Conservation (phyloP, 1,139 yeast genomes). For the Diutina pseudorugosa region DNA sequence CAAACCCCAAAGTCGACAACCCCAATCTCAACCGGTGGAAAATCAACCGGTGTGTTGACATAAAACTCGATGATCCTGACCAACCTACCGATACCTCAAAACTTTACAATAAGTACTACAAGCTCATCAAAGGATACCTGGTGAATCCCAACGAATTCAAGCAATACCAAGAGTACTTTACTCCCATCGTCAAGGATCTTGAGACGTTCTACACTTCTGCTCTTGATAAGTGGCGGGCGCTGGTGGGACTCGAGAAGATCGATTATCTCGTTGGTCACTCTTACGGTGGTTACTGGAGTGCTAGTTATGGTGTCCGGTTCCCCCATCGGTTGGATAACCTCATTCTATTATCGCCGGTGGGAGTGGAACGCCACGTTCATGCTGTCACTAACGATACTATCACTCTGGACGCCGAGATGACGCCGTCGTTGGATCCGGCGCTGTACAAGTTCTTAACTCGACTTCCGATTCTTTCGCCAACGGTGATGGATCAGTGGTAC, state of each 20-base stretch:
- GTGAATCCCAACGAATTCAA: conserved; percentile 17
- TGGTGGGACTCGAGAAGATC: conserved; percentile 19
- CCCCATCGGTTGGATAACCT: conserved; percentile 56
- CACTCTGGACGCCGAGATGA: conserved; percentile 6
- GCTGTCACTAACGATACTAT: conserved; percentile 34
- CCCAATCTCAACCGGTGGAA: conserved; percentile 16
- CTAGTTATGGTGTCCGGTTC: conserved; percentile 23
- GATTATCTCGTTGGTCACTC: conserved; percentile 35
- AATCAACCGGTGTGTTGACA: conserved; percentile 9
- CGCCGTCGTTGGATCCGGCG: conserved; percentile 28
- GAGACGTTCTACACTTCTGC: conserved; percentile 26
- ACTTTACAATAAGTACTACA: conserved; percentile 30
- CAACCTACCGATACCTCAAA: conserved; percentile 18
- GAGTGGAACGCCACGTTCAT: conserved; percentile 64
- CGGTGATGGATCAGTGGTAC: conserved; percentile 27
- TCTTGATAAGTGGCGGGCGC: conserved; percentile 27
- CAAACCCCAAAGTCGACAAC: conserved; percentile 37
- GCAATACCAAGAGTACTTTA: conserved; percentile 24
- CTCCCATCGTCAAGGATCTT: conserved; percentile 26
- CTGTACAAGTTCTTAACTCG: conserved; percentile 29
- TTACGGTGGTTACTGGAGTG: conserved; percentile 37
- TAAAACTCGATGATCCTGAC: conserved; percentile 18
- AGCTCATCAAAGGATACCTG: conserved; percentile 24
- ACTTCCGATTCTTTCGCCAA: conserved; percentile 25
- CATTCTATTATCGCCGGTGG: conserved; percentile 79